Percentiles rank a stretch among this genome's conserved stretches.
Conservation (phyloP, 2,329 filamentous ascomycete genomes). For the Pyrenochaeta sp. region DNA sequence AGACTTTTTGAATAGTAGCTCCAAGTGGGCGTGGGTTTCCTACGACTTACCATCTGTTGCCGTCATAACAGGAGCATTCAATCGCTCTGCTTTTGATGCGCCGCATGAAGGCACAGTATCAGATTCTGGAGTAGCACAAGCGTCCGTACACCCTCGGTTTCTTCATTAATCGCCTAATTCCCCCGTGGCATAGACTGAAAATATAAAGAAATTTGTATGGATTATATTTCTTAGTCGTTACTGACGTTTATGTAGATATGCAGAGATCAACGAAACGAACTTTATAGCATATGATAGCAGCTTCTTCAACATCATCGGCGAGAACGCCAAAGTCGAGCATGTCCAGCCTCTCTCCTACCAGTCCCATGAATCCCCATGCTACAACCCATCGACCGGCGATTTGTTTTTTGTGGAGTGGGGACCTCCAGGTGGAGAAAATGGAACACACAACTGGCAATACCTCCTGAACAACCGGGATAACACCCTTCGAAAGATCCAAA, state of each 20-base stretch:
- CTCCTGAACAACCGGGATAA: slow-evolving; percentile 11
- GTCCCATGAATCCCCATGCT: slow-evolving; percentile 22
- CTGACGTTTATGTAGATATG: not conserved
- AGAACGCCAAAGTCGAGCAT: slow-evolving; percentile 14
- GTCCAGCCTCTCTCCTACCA: slow-evolving; percentile 16
- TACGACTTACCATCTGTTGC: slow-evolving; percentile 12
- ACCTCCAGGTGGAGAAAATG: slow-evolving; percentile 17
- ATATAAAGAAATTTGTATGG: too few species aligned
- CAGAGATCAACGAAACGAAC: slow-evolving; percentile 14
- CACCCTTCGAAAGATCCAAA: slow-evolving; percentile 13
- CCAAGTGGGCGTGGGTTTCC: slow-evolving; percentile 16
- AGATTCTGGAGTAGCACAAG: not conserved
- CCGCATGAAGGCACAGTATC: slow-evolving; percentile 8
- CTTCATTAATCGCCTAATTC: too few species aligned
- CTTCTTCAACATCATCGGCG: slow-evolving; percentile 25
- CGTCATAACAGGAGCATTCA: slow-evolving; percentile 10
- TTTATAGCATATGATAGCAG: slow-evolving; percentile 22
- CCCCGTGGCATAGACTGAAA: too few species aligned
- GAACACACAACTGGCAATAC: slow-evolving; percentile 19
- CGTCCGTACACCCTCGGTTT: too few species aligned
- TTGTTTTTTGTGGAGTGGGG: slow-evolving; percentile 23
- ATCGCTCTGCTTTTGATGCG: slow-evolving; percentile 14
- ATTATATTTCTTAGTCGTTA: too few species aligned
- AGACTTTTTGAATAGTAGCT: not conserved
- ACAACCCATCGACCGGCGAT: slow-evolving; percentile 11